phyloP scores from a whole-genome alignment of 768 basidiomycete genomes.

The Chalciporus piperatus region DNA sequence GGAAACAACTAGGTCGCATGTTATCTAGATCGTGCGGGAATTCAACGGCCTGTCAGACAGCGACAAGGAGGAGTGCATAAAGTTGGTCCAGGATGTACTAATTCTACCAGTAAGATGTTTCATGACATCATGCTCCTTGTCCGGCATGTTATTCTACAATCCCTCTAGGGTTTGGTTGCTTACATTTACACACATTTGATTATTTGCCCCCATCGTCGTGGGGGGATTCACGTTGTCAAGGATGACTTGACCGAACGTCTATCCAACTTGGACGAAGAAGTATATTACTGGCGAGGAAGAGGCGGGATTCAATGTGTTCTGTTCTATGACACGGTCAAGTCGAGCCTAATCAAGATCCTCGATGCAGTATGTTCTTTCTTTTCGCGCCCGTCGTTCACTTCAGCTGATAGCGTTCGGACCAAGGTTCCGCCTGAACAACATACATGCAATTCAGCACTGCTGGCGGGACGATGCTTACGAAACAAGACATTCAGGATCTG shows the following conservation, averaged over 20 bases:
- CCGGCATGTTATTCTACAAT: too few relatives aligned
- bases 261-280: conserved; percentile 6
- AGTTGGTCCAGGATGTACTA: conserved; percentile 11
- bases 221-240: conserved; percentile 6
- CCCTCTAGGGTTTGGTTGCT: conserved; percentile 19
- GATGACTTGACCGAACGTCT: conserved; percentile 2
- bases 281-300: conserved; percentile 6
- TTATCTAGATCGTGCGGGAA: conserved; percentile 17
- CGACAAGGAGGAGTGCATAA: conserved; percentile 12
- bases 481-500: conserved; percentile 20
- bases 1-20: conserved; percentile 4
- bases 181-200: conserved; percentile 28
- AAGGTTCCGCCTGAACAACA: conserved; percentile 10
- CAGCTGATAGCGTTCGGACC: conserved; percentile 10
- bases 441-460: conserved; percentile 22
- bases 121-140: too few relatives aligned
- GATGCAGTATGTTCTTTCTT: conserved; percentile 9
- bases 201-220: conserved; percentile 7
- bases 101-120: conserved; percentile 16
- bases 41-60: conserved; percentile 12
- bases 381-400: background rate
- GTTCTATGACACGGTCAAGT: conserved; percentile 11
- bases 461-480: conserved; percentile 15
- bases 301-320: conserved; percentile 12
- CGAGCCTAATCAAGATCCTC: conserved; percentile 14